Evolutionary conservation across 108 stramenopile genomes (phyloP).

Genomic region (Schizochytrium sp.): DNA sequence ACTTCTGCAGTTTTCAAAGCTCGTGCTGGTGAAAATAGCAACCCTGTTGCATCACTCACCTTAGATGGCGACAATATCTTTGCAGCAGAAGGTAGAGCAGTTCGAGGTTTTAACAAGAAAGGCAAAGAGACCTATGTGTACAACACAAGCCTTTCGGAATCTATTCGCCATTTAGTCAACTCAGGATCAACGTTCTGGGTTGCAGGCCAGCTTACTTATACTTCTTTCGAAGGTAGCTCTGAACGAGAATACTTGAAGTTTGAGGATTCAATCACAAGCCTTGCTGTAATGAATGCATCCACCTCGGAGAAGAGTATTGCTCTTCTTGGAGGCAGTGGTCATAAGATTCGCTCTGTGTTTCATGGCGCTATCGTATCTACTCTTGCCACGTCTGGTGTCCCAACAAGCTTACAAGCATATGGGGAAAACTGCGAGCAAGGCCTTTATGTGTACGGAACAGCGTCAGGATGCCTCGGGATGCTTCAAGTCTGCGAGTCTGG

Average conservation of each 20-base stretch:
- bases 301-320: not conserved
- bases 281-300: not conserved
- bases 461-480: not conserved
- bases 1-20: conserved; percentile 15
- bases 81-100: conserved; percentile 33
- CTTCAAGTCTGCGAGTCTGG: not conserved
- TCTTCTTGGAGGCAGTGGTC: conserved; percentile 11
- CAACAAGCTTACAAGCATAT: not conserved
- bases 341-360: conserved; percentile 9
- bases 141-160: conserved; percentile 4
- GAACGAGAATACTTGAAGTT: conserved; percentile 41
- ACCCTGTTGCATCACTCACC: not conserved
- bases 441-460: conserved; percentile 53
- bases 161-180: not conserved
- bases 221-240: not conserved
- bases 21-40: not conserved
- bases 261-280: conserved; percentile 20
- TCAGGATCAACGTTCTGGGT: conserved; percentile 1
- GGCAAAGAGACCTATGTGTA: not conserved
- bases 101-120: conserved; percentile 18
- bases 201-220: not conserved
- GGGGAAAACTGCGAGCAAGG: not conserved
- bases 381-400: conserved; percentile 14
- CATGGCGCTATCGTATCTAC: not conserved
- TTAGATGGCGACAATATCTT: conserved; percentile 28